A percentile compares a stretch with the other conserved stretches of the same genome.
phyloP scores from a whole-genome alignment of 2,329 filamentous ascomycete species.

The Neurospora sp. region DNA sequence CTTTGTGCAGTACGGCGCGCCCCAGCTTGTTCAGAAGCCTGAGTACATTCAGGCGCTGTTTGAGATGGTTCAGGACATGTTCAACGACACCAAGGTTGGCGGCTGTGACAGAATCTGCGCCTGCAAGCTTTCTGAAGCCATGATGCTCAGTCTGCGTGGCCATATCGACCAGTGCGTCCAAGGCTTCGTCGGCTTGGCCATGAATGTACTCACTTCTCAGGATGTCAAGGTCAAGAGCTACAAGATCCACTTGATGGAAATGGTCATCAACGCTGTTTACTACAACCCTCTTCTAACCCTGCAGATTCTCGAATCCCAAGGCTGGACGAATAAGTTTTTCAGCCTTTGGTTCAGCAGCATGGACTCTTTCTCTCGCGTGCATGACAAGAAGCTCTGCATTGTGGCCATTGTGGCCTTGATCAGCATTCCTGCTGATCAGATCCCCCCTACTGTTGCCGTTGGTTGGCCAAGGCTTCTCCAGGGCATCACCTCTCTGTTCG shows the following conservation, averaged over 20 bases:
- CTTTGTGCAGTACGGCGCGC: slow-evolving; percentile 86
- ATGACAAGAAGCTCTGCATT: slow-evolving; percentile 98
- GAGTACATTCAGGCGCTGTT: slow-evolving; percentile 81
- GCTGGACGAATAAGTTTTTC: slow-evolving; percentile 98
- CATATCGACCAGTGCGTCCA: slow-evolving; percentile 82
- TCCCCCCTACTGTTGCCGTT: slow-evolving; percentile 85
- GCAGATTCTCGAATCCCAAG: slow-evolving; percentile 78
- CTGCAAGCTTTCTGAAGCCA: slow-evolving; percentile 92
- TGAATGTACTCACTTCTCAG: slow-evolving; percentile 65
- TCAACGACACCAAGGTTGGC: slow-evolving; percentile 82
- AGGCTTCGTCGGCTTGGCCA: slow-evolving; percentile 81
- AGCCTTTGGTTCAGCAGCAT: slow-evolving; percentile 97
- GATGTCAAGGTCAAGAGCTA: slow-evolving; percentile 88
- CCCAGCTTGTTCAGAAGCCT: slow-evolving; percentile 71
- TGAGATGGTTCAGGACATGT: slow-evolving; percentile 92
- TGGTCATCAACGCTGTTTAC: slow-evolving; percentile 96
- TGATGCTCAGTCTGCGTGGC: slow-evolving; percentile 90
- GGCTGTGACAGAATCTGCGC: slow-evolving; percentile 89
- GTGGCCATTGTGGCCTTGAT: slow-evolving; percentile 84
- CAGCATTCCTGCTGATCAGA: slow-evolving; percentile 66
- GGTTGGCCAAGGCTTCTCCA: slow-evolving; percentile 88
- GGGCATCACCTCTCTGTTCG: slow-evolving; percentile 85
- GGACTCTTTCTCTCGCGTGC: slow-evolving; percentile 82
- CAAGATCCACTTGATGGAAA: slow-evolving; percentile 94
- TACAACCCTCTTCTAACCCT: slow-evolving; percentile 86